A percentile compares a stretch with the other conserved stretches of the same genome.
Evolutionary conservation across 805 yeast species (phyloP).

Genomic region (Saccharomycopsis synnaedendra): DNA sequence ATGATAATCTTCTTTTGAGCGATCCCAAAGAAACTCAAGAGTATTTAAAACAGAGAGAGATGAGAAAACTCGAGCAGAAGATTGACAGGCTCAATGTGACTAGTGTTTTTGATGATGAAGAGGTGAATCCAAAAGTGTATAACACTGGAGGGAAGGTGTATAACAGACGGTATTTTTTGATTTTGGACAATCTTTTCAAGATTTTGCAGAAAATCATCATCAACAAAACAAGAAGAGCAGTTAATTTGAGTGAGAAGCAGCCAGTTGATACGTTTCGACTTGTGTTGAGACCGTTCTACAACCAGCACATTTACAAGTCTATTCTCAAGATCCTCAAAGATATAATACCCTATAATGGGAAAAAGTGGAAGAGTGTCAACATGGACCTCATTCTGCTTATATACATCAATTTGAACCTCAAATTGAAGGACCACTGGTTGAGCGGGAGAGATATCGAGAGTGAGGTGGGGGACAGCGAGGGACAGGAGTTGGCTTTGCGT

Average conservation of each 20-base stretch:
- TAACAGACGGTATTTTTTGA: constrained; percentile 35
- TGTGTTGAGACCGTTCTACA: constrained; percentile 46
- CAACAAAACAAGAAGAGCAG: constrained; percentile 63
- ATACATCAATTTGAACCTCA: constrained; percentile 61
- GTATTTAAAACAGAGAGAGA: constrained; percentile 2
- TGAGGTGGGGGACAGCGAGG: constrained; percentile 65
- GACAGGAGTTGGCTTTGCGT: constrained; percentile 77
- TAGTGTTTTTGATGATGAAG: neutral
- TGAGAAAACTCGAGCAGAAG: constrained; percentile 7
- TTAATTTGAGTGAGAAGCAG: constrained; percentile 48
- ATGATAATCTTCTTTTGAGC: constrained; percentile 13
- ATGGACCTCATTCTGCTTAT: constrained; percentile 90
- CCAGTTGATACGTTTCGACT: constrained; percentile 54
- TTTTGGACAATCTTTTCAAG: constrained; percentile 39
- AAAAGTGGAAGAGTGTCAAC: constrained; percentile 86
- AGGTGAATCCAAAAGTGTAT: constrained; percentile 1
- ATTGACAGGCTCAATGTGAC: neutral
- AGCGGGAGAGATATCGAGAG: constrained; percentile 70
- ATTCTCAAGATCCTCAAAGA: constrained; percentile 65
- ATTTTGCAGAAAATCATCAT: constrained; percentile 47
- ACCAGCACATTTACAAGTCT: constrained; percentile 51
- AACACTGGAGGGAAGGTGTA: constrained; percentile 11
- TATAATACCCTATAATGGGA: constrained; percentile 80
- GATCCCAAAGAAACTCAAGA: constrained; percentile 8
- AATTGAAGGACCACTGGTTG: constrained; percentile 78